Conservation (phyloP, 495 filamentous ascomycete species). For the Tuber indicum region DNA sequence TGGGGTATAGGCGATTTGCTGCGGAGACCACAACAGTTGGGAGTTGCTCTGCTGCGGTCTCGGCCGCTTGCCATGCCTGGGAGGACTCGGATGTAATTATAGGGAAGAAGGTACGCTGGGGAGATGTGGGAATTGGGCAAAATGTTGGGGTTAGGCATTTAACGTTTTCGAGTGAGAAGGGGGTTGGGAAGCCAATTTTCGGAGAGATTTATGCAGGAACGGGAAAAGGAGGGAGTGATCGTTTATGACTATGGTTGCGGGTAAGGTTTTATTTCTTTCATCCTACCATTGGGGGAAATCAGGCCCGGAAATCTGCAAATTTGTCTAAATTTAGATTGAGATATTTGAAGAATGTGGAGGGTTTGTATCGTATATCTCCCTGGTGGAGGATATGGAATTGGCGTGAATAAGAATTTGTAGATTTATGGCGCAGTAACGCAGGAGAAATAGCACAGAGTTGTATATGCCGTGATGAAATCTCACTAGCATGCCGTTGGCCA, state of each 20-base stretch:
- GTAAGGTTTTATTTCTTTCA: neutral
- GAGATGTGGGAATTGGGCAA: too few species aligned
- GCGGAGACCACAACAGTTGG: neutral
- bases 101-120: too few species aligned
- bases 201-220: slow-evolving; percentile 1
- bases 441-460: too few species aligned
- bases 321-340: neutral
- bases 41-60: neutral
- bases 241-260: neutral
- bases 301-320: neutral
- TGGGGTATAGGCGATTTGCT: neutral
- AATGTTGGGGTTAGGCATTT: too few species aligned
- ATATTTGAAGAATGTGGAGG: neutral
- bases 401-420: neutral
- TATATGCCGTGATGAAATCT: too few species aligned
- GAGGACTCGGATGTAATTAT: neutral
- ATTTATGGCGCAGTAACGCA: neutral
- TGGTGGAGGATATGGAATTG: neutral
- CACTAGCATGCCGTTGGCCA: too few species aligned
- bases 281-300: neutral
- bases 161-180: too few species aligned
- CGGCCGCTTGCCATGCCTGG: too few species aligned
- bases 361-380: neutral
- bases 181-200: neutral
- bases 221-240: neutral